Percentiles rank a stretch among this genome's conserved stretches.
Evolutionary conservation across 768 basidiomycete genomes (phyloP).

Genomic region (Calocybe gangraenosa): DNA sequence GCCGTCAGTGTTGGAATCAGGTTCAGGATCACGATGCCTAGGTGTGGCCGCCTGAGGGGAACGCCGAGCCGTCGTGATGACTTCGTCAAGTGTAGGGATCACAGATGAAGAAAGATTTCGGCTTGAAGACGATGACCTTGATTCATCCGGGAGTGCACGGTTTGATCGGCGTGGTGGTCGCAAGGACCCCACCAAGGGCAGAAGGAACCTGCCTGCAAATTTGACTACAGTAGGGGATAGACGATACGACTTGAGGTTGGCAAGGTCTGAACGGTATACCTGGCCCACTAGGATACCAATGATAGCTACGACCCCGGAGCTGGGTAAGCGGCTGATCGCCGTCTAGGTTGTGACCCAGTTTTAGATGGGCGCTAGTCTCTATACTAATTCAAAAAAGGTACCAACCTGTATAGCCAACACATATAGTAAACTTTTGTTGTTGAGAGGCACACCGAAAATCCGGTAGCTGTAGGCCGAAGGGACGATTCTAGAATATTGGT

Average conservation of each 20-base stretch:
- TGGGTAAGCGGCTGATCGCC: constrained; percentile 61
- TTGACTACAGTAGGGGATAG: constrained; percentile 55
- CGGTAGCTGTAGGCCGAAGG: constrained; percentile 74
- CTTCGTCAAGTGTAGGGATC: constrained; percentile 45
- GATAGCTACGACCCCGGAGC: constrained; percentile 55
- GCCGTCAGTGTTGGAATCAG: constrained; percentile 19
- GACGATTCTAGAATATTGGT: constrained; percentile 77
- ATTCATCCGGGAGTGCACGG: constrained; percentile 67
- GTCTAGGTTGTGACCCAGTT: constrained; percentile 40
- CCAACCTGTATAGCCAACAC: constrained; percentile 68
- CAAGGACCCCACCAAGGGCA: constrained; percentile 65
- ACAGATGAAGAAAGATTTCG: constrained; percentile 17
- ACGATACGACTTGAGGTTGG: constrained; percentile 77
- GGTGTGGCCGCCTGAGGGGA: constrained; percentile 20
- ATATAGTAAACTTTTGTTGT: constrained; percentile 75
- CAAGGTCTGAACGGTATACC: constrained; percentile 79
- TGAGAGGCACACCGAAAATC: constrained; percentile 68
- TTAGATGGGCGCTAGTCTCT: constrained; percentile 5
- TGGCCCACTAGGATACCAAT: constrained; percentile 70
- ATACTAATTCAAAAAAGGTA: constrained; percentile 4
- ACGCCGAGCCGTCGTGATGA: constrained; percentile 57
- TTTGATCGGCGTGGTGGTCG: constrained; percentile 63
- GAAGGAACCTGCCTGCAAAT: constrained; percentile 53
- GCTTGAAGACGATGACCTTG: constrained; percentile 15
- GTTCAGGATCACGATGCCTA: constrained; percentile 18